A percentile compares a stretch with the other conserved stretches of the same genome.
Evolutionary conservation across 108 stramenopile species (phyloP).

Genomic region (Pseudonitzschia delicatissima): DNA sequence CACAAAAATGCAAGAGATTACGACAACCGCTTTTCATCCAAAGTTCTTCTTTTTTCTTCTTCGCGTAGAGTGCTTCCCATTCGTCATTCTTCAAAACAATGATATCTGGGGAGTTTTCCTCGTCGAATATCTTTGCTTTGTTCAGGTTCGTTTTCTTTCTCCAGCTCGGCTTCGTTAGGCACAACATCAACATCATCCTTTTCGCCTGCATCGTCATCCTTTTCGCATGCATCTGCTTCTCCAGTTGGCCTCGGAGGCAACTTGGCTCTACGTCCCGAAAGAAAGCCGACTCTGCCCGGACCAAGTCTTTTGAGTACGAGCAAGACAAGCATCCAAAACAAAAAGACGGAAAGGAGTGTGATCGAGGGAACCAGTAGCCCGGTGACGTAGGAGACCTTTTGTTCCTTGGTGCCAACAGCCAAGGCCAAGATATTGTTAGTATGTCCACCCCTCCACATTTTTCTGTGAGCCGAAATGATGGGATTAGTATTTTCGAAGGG

Average conservation of each 20-base stretch:
- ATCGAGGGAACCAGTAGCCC: conserved; percentile 52
- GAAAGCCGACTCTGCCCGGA: neutral
- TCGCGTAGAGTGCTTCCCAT: conserved; percentile 6
- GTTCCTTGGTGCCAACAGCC: neutral
- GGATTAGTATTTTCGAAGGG: neutral
- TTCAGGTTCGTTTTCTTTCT: neutral
- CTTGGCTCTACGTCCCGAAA: neutral
- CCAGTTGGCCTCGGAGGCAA: conserved; percentile 1
- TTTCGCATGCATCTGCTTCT: neutral
- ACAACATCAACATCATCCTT: neutral
- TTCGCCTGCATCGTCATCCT: neutral
- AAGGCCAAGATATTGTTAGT: conserved; percentile 1
- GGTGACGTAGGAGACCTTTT: conserved; percentile 38
- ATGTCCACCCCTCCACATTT: neutral
- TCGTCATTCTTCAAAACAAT: neutral
- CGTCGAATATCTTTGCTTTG: neutral
- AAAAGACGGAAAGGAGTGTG: conserved; percentile 61
- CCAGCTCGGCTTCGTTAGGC: neutral
- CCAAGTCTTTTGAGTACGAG: conserved; percentile 8
- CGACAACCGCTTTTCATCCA: conserved; percentile 7
- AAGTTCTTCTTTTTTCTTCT: conserved; percentile 12
- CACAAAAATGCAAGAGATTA: neutral
- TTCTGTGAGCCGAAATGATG: neutral
- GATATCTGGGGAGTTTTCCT: too few species aligned
- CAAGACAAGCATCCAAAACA: conserved; percentile 34